Evolutionary conservation across 208 protist genomes (phyloP), one percentile per base, ranked within the genome.

Genomic region (Crithidia brevicula): DNA sequence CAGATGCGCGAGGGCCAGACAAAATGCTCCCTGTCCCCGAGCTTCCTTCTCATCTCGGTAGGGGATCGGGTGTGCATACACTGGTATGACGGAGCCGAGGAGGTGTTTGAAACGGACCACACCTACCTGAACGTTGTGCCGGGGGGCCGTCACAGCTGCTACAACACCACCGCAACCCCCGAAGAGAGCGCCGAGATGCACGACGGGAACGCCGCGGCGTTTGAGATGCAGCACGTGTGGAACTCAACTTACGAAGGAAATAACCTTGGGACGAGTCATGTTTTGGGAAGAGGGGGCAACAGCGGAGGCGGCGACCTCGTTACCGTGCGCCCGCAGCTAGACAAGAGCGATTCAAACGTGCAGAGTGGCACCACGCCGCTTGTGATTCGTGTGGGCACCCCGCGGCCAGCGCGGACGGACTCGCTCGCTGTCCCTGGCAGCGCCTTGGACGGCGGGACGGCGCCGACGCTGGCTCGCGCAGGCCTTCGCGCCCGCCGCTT

Each of bases 81-180:
- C 33, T 73, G 65, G 66, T 79, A 68, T 31, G 60, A 73, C 49
- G 16, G 47, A 15, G 7, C 22, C 6, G 49, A 64, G 27, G 66
- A 69, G 27, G 46, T 79, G 36, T 67, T 74, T 22, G 73, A 79
- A 43, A 79, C 73, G 34, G 57, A 79, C 61, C 7, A 47, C n/a
- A 62, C 53, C 60, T 79, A 79, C 50, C n/a, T 70, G 15, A 56
- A 43, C 4, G 58, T 62, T 10, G 47, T 79, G 27, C 66, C 66
- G 0, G 53, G 62, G 20, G 73, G 73, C 3, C 67, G 58, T 1
- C 52, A 71, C 56, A 79, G 73, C 49, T 68, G 49, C 51, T 68
- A 68, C 62, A 68, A 68, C 49, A 16, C 40, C 1, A 11, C 34
- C 20, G 1, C 16, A 4, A 36, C 43, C 10, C 27, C 30, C 42